Evolutionary conservation across 495 filamentous ascomycete species (phyloP).

Genomic region (Hypoxylon subgilvum): DNA sequence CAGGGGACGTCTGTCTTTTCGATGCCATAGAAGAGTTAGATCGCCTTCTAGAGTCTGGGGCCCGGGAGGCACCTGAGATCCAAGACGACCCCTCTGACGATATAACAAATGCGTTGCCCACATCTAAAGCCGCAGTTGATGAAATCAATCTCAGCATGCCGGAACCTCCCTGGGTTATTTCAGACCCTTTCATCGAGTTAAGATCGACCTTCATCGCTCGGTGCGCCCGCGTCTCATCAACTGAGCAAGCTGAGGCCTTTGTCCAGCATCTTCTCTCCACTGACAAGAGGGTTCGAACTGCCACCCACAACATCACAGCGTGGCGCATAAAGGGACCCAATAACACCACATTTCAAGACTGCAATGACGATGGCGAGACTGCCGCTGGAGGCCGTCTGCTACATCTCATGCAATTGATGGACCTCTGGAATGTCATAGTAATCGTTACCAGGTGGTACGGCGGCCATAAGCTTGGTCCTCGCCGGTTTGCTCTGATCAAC

Average conservation of each 20-base stretch:
- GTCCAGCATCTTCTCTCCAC: slow-evolving; percentile 74
- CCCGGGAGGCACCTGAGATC: slow-evolving; percentile 23
- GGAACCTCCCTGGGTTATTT: slow-evolving; percentile 72
- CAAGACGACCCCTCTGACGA: slow-evolving; percentile 24
- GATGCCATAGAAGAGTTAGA: slow-evolving; percentile 76
- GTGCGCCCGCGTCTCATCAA: slow-evolving; percentile 67
- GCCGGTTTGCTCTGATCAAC: slow-evolving; percentile 89
- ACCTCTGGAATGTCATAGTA: slow-evolving; percentile 87
- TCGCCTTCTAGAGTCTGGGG: slow-evolving; percentile 36
- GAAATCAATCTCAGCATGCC: slow-evolving; percentile 17
- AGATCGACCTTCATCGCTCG: slow-evolving; percentile 89
- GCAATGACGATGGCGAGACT: slow-evolving; percentile 95
- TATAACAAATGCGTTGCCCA: slow-evolving; percentile 2
- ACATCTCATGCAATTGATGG: slow-evolving; percentile 93
- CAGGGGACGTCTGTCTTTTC: slow-evolving; percentile 84
- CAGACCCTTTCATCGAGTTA: slow-evolving; percentile 74
- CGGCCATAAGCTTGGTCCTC: slow-evolving; percentile 82
- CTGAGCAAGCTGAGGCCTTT: slow-evolving; percentile 70
- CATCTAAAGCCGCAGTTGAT: not conserved
- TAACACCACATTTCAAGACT: slow-evolving; percentile 76
- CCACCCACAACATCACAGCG: slow-evolving; percentile 87
- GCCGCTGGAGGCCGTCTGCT: slow-evolving; percentile 85
- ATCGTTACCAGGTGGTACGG: slow-evolving; percentile 98
- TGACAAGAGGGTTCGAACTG: slow-evolving; percentile 80
- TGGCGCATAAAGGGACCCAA: slow-evolving; percentile 63